A percentile compares a stretch with the other conserved stretches of the same genome.
These are phyloP conservation scores for Endoconidiophora polonica DNA, from an alignment of 2,329 filamentous ascomycete genomes.

Conservation along the genomic window DNA sequence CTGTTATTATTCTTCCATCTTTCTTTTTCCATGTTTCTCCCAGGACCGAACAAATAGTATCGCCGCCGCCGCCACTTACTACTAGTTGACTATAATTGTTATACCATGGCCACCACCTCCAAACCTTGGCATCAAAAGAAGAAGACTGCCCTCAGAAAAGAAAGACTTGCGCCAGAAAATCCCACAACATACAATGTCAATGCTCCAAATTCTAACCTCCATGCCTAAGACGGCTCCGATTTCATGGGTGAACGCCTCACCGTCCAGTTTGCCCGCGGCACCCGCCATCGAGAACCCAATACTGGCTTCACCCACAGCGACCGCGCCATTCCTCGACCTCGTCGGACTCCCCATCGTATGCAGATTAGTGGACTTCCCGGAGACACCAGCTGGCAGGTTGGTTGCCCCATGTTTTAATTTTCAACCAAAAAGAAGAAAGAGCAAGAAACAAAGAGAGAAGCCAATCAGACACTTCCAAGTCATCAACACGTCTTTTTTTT, in stretches of 20 bases:
- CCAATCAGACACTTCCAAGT: no score
- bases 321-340: slow-evolving; percentile 53
- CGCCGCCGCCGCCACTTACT: neutral
- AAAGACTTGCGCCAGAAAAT: no score
- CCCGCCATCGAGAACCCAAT: slow-evolving; percentile 33
- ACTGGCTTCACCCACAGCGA: slow-evolving; percentile 34
- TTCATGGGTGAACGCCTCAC: slow-evolving; percentile 97
- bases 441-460: no score
- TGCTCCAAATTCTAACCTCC: slow-evolving; percentile 7
- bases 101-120: neutral
- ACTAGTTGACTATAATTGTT: neutral
- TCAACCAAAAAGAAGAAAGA: neutral
- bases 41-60: no score
- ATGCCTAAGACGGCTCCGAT: slow-evolving; percentile 67
- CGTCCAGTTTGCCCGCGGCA: slow-evolving; percentile 92
- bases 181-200: slow-evolving; percentile 4
- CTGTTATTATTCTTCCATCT: neutral
- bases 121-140: no score
- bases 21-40: neutral
- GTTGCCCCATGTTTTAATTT: slow-evolving; percentile 36
- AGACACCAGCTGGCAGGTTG: slow-evolving; percentile 99
- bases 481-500: neutral
- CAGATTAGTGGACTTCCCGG: slow-evolving; percentile 89
- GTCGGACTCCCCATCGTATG: slow-evolving; percentile 93
- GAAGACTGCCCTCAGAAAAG: no score